Base-by-base conservation (phyloP, 495 filamentous ascomycete species). In the Penicillium salamii region DNA sequence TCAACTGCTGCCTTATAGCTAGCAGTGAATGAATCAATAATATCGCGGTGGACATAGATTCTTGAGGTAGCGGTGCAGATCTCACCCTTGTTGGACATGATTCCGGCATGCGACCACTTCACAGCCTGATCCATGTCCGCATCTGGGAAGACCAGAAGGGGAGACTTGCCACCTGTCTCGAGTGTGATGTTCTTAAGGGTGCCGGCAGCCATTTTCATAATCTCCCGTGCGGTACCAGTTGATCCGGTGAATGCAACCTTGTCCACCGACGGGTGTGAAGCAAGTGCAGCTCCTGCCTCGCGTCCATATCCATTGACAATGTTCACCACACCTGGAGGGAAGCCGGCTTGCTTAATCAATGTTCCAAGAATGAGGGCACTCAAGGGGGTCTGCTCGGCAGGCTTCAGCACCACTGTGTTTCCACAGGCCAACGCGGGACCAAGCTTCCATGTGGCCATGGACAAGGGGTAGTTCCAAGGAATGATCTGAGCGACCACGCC, bases 171-270 rank as follows among this genome's bases (percentile, higher is more conserved):
- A 20, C 91, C 91, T 1, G 90, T 95, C 69, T 96, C 91, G 12
- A 97, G 81, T 0, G 90, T 96, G 53, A 96, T 91, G 65, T 95
- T 95, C 76, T 96, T 96, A 72, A 96, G 77, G 52, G 84, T 92
- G 3, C 78, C 72, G 7, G 85, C 76, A 0, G 91, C 91, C 75
- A 86, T 85, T 67, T 91, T 91, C 90, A 96, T 96, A 54, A 97
- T 90, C 58, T 89, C 78, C 50, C 82, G 81, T 9, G 83, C 91
- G 7, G 91, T 95, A 0, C 74, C 72, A 2, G 91, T 96, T 34
- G 82, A 87, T 39, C 91, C 91, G 1, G 91, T 97, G 57, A 97
- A 97, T 21, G 91, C 90, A 46, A 97, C 75, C 72, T 96, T 97
- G 69, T 96, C 90, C 39, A 97, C 80, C 18, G 74, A 77, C 1